These are phyloP conservation scores for Immersiella caudata DNA, from an alignment of 495 filamentous ascomycete genomes.

Conservation along the genomic window DNA sequence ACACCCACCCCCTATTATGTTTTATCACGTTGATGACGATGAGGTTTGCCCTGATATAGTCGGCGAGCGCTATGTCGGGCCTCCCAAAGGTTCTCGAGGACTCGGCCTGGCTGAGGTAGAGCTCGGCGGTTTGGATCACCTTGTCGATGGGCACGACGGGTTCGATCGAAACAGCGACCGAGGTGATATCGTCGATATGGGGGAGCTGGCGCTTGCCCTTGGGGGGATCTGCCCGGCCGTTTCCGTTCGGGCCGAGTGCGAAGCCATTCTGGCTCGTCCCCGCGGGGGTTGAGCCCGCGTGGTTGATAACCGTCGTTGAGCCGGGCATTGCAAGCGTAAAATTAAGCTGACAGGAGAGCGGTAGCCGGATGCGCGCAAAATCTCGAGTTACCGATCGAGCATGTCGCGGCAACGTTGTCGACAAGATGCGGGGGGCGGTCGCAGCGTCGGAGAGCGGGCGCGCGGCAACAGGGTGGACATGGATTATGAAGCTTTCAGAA, in stretches of 20 bases:
- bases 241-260: background rate
- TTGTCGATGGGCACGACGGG: constrained; percentile 50
- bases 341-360: background rate
- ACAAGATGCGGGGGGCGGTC: background rate
- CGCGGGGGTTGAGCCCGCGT: constrained; percentile 21
- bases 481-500: background rate
- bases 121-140: constrained; percentile 54
- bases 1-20: constrained; percentile 45
- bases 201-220: constrained; percentile 53
- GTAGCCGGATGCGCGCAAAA: background rate
- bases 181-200: constrained; percentile 74
- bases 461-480: background rate
- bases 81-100: constrained; percentile 54
- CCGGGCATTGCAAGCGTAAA: constrained; percentile 25
- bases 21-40: constrained; percentile 68
- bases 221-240: background rate
- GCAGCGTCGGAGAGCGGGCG: background rate
- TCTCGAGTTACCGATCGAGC: background rate
- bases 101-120: constrained; percentile 53
- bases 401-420: background rate
- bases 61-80: constrained; percentile 56
- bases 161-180: constrained; percentile 48
- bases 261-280: constrained; percentile 14
- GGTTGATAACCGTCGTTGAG: constrained; percentile 27
- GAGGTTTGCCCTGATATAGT: constrained; percentile 79